These are phyloP conservation scores for Leishmania braziliensis DNA, from an alignment of 208 protist species.

Conservation along the genomic window DNA sequence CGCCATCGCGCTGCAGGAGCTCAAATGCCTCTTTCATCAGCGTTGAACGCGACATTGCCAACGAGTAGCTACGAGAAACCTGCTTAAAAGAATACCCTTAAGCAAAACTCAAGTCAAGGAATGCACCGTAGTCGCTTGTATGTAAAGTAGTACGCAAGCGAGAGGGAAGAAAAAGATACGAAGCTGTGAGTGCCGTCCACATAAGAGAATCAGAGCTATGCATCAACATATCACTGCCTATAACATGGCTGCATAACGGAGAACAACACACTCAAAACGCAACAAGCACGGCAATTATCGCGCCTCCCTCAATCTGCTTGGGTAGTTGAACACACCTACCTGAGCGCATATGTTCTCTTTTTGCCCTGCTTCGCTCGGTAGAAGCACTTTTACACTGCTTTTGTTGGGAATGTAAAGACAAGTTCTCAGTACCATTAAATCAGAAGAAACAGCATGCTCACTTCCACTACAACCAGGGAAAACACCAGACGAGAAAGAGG, in stretches of 20 bases:
- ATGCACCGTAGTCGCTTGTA: background rate
- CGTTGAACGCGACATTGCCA: constrained; percentile 54
- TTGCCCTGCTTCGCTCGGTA: background rate
- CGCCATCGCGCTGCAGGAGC: constrained; percentile 90
- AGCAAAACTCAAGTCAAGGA: background rate
- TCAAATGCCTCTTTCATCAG: constrained; percentile 92
- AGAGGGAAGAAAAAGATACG: background rate
- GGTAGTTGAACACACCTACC: too few relatives aligned
- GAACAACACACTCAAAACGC: background rate
- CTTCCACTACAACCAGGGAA: background rate
- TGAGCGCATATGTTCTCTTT: constrained; percentile 1
- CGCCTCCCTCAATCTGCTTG: background rate
- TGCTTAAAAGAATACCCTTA: background rate
- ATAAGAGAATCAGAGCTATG: background rate
- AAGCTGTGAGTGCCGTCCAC: background rate
- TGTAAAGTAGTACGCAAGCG: background rate
- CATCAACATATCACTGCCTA: background rate
- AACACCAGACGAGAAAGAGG: background rate
- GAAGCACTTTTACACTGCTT: background rate
- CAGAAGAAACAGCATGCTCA: background rate
- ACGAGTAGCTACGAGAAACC: background rate
- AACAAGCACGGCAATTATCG: background rate
- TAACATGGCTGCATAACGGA: background rate
- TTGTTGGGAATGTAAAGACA: constrained; percentile 5
- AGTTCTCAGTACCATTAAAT: constrained; percentile 5